Evolutionary conservation across 2,329 filamentous ascomycete genomes (phyloP), one percentile per base, ranked within the genome.

Genomic region (Thielaviopsis musarum): DNA sequence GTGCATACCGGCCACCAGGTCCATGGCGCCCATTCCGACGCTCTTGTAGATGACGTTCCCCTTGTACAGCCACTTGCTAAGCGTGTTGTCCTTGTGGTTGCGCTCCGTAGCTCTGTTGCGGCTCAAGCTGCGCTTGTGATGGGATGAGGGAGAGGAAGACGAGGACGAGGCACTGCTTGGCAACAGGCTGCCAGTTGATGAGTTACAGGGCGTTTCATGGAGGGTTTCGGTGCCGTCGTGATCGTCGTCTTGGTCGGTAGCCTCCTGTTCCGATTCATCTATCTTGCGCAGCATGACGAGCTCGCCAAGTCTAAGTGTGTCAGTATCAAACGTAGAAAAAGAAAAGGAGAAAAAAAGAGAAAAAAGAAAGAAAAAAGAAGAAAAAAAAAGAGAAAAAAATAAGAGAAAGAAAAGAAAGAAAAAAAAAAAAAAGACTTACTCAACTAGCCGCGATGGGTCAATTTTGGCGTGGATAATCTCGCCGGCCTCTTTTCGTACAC

Each of bases 391-490:
- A 73, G n/a, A n/a, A n/a, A n/a, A n/a, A n/a, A n/a, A n/a, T n/a
- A 26, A 26, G 24, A 26, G 6, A 26, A 26, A 26, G 6, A 26
- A 26, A 26, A 26, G 24, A 21, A 6, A 19, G 3, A 4, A 45
- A 22, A 19, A 12, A 2, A 30, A 38, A 57, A 45, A 38, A 57
- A 51, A 5, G 5, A 73, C 78, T 70, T 67, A 81, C 79, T 96
- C 91, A 0, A 95, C 87, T 3, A 96, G 78, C 65, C 94, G 85
- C 53, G 82, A 78, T 0, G 87, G 83, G 22, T 76, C 76, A 28
- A 96, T 74, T 0, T 82, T 83, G 0, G 88, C 88, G 64, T 88
- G 81, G 10, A 94, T 85, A 54, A 97, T 75, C 73, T 97, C 91
- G 0, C 91, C 91, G 0, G 91, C 87, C 68, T 95, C 88, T 65